phyloP scores from a whole-genome alignment of 2,329 filamentous ascomycete genomes.

The Seiridium cupressi region DNA sequence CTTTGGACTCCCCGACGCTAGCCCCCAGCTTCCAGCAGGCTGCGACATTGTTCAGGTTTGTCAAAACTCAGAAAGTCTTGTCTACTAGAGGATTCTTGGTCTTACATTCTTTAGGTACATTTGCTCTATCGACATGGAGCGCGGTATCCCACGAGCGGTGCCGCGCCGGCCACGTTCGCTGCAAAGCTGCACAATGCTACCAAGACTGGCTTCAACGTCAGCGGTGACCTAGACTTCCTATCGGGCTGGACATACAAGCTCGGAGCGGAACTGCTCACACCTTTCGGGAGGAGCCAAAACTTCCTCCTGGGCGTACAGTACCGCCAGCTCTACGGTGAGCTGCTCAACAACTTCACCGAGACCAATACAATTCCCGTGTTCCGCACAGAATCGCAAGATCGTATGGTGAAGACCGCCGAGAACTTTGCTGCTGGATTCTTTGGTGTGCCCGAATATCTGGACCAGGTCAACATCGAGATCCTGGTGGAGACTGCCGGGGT shows the following conservation, averaged over 20 bases:
- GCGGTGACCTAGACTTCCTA: conserved; percentile 26
- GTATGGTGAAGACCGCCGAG: conserved; percentile 30
- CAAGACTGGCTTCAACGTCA: conserved; percentile 28
- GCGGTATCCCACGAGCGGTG: conserved; percentile 28
- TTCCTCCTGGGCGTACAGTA: conserved; percentile 38
- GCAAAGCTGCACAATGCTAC: conserved; percentile 30
- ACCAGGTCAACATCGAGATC: conserved; percentile 31
- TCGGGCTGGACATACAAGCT: conserved; percentile 32
- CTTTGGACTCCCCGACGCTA: conserved; percentile 27
- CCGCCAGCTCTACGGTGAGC: conserved; percentile 38
- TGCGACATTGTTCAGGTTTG: conserved; percentile 26
- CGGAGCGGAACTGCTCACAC: conserved; percentile 32
- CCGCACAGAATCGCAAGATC: conserved; percentile 28
- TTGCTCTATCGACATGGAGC: conserved; percentile 31
- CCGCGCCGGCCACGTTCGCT: conserved; percentile 26
- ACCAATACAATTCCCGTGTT: conserved; percentile 36
- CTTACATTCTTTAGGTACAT: conserved; percentile 26
- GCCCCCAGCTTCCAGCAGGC: conserved; percentile 25
- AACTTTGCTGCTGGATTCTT: conserved; percentile 32
- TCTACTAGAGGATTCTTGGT: too few relatives aligned
- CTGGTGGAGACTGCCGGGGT: conserved; percentile 26
- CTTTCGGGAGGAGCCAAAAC: conserved; percentile 37
- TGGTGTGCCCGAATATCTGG: conserved; percentile 29
- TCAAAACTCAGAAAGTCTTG: too few relatives aligned
- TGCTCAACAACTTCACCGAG: conserved; percentile 41